Percentiles rank a stretch among this genome's conserved stretches.
These are phyloP conservation scores for Pulveroboletus sp. DNA, from an alignment of 768 basidiomycete genomes.

Conservation along the genomic window DNA sequence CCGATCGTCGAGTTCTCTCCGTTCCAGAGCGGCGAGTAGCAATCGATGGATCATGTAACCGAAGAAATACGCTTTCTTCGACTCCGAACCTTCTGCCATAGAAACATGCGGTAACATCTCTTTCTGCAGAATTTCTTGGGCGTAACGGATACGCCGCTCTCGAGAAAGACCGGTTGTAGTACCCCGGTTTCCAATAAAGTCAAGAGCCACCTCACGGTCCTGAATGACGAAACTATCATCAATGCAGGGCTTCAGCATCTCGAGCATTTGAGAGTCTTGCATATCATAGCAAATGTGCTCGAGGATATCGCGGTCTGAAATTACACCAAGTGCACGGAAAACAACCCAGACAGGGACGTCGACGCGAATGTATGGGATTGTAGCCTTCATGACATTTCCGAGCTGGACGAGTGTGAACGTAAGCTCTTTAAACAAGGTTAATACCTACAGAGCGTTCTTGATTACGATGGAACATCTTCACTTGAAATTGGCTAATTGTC, in stretches of 20 bases:
- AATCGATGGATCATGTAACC: conserved; percentile 99
- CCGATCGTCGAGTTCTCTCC: conserved; percentile 95
- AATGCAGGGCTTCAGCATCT: conserved; percentile 97
- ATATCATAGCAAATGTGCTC: conserved; percentile 98
- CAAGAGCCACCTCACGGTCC: conserved; percentile 92
- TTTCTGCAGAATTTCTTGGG: conserved; percentile 96
- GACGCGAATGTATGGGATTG: conserved; percentile 96
- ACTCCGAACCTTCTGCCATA: conserved; percentile 92
- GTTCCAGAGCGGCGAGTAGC: conserved; percentile 86
- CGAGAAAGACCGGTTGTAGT: conserved; percentile 88
- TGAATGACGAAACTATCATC: conserved; percentile 99
- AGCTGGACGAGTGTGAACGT: conserved; percentile 39
- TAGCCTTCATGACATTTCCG: conserved; percentile 93
- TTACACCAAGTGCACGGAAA: conserved; percentile 95
- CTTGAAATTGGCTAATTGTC: conserved; percentile 95
- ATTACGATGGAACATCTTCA: conserved; percentile 92
- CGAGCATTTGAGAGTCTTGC: conserved; percentile 93
- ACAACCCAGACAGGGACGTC: conserved; percentile 99
- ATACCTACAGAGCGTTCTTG: conserved; percentile 78
- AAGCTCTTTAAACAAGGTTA: not conserved
- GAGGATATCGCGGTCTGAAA: conserved; percentile 95
- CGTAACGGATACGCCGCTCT: conserved; percentile 91
- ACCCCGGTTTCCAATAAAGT: conserved; percentile 98
- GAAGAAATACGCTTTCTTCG: conserved; percentile 98
- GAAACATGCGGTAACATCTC: conserved; percentile 98